Evolutionary conservation across 31 red algal species (phyloP).

Genomic region (Asparagopsis taxiformis): DNA sequence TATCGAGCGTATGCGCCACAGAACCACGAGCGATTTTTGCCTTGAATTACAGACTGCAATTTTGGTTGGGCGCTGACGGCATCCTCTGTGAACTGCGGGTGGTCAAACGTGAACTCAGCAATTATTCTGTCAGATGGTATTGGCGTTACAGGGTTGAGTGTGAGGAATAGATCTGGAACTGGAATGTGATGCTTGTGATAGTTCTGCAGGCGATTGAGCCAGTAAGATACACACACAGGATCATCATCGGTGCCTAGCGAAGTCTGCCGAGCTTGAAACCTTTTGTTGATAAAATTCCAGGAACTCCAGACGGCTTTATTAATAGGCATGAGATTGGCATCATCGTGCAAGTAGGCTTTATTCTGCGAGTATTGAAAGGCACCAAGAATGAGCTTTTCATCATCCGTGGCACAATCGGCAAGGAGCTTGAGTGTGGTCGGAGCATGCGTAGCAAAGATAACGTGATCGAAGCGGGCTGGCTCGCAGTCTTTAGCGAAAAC

Average conservation of each 20-base stretch:
- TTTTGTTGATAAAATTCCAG: conserved; percentile 87
- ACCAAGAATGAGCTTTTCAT: conserved; percentile 68
- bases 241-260: conserved; percentile 35
- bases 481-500: conserved; percentile 24
- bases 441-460: conserved; percentile 92
- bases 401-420: conserved; percentile 39
- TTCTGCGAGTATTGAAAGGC: conserved; percentile 74
- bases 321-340: conserved; percentile 77
- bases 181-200: conserved; percentile 54
- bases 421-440: conserved; percentile 62
- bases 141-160: conserved; percentile 83
- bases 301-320: conserved; percentile 71
- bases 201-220: conserved; percentile 90
- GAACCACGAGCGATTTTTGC: conserved; percentile 77
- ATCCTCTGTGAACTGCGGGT: conserved; percentile 84
- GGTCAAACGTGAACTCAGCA: conserved; percentile 52
- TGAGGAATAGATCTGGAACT: conserved; percentile 85
- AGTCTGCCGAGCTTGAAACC: neutral
- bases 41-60: conserved; percentile 62
- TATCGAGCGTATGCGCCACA: conserved; percentile 88
- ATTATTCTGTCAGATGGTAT: conserved; percentile 61
- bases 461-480: conserved; percentile 64
- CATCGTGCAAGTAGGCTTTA: conserved; percentile 73
- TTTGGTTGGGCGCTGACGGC: conserved; percentile 54
- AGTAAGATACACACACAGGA: conserved; percentile 91